Conservation (phyloP, 108 stramenopile species). For the Nitzschia putrida region DNA sequence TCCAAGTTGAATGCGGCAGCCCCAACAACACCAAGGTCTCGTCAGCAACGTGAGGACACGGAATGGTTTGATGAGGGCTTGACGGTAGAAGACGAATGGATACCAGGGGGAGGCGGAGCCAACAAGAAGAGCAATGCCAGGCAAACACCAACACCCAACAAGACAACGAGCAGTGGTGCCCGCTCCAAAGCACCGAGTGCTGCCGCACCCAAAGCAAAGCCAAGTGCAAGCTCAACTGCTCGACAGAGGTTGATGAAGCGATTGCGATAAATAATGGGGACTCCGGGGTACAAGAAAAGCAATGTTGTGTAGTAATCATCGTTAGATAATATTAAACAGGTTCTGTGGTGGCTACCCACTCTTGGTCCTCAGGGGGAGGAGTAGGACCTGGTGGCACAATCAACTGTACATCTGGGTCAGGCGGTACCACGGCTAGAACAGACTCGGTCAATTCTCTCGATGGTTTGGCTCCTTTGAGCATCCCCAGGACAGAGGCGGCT, state of each 20-base stretch:
- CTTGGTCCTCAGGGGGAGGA: no score
- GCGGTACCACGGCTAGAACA: constrained; percentile 13
- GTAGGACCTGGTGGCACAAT: not conserved
- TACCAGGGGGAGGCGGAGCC: not conserved
- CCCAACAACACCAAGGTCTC: not conserved
- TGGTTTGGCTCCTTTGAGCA: constrained; percentile 36
- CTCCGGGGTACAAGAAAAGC: no score
- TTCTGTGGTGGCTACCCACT: no score
- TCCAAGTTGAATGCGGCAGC: constrained; percentile 2
- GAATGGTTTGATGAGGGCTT: constrained; percentile 24
- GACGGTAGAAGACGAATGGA: constrained; percentile 32
- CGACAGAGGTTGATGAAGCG: constrained; percentile 33
- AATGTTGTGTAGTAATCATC: no score
- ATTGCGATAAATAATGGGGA: constrained; percentile 8
- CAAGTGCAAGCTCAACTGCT: constrained; percentile 10
- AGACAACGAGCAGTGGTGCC: not conserved
- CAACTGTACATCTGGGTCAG: constrained; percentile 6
- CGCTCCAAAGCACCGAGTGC: not conserved
- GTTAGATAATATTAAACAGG: no score
- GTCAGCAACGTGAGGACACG: constrained; percentile 23
- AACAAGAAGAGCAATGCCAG: not conserved
- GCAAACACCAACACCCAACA: not conserved
- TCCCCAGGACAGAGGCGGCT: constrained; percentile 39
- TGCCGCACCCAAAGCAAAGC: not conserved
- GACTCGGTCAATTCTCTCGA: constrained; percentile 15